These are phyloP conservation scores for Alternaria viburni DNA, from an alignment of 2,329 filamentous ascomycete species.

Conservation along the genomic window DNA sequence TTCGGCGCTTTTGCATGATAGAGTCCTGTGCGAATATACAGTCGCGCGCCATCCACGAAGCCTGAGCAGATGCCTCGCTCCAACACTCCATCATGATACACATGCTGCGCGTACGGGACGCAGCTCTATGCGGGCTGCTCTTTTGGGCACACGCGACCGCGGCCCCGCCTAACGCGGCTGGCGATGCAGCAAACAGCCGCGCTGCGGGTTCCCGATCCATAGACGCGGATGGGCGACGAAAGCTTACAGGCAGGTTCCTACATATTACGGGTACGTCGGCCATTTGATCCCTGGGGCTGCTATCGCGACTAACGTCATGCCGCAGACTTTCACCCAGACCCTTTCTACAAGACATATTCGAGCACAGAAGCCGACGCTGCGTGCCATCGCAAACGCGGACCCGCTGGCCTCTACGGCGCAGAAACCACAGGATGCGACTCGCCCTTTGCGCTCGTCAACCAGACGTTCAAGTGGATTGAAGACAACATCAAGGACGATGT, in stretches of 20 bases:
- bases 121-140: conserved; percentile 37
- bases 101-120: conserved; percentile 34
- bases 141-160: conserved; percentile 31
- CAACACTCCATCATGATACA: conserved; percentile 4
- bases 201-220: conserved; percentile 9
- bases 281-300: not conserved
- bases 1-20: conserved; percentile 7
- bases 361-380: conserved; percentile 71
- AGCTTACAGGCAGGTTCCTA: conserved; percentile 72
- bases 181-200: conserved; percentile 16
- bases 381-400: conserved; percentile 80
- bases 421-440: conserved; percentile 90
- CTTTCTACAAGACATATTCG: conserved; percentile 80
- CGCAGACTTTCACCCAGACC: conserved; percentile 89
- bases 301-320: conserved; percentile 5
- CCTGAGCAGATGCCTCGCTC: not conserved
- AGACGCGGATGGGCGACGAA: conserved; percentile 25
- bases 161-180: conserved; percentile 34
- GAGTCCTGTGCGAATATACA: conserved; percentile 17
- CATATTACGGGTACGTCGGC: conserved; percentile 78
- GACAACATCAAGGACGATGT: conserved; percentile 77
- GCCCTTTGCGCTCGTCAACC: conserved; percentile 79
- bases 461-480: conserved; percentile 88
- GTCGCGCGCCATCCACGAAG: conserved; percentile 12
- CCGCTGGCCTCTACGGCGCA: conserved; percentile 81